Conservation (phyloP, 2,329 filamentous ascomycete genomes). For the Neopestalotiopsis clavispora region DNA sequence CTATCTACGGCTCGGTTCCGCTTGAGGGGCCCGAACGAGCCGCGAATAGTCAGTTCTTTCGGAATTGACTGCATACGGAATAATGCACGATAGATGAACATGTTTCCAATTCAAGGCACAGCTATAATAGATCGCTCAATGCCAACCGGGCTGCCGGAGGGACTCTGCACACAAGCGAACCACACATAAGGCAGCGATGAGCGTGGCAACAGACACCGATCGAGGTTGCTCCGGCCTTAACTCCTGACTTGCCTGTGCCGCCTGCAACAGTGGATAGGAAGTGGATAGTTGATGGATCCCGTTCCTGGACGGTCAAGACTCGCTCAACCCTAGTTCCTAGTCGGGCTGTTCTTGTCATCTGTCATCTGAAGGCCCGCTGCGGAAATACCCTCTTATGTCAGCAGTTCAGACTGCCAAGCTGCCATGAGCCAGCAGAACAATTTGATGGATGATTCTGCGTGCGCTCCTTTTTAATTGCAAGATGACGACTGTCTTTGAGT, state of each 20-base stretch:
- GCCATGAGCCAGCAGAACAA: background rate
- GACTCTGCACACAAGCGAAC: background rate
- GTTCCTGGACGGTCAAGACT: background rate
- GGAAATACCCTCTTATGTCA: background rate
- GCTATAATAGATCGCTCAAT: background rate
- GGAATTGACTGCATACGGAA: background rate
- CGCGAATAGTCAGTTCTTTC: background rate
- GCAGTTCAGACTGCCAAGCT: background rate
- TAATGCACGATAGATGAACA: background rate
- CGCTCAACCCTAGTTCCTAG: background rate
- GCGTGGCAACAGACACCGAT: background rate
- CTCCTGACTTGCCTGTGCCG: background rate
- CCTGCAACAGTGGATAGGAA: background rate
- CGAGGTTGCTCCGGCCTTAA: background rate
- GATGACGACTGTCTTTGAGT: too few relatives aligned
- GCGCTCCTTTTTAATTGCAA: too few relatives aligned
- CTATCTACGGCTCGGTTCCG: background rate
- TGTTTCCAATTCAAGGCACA: background rate
- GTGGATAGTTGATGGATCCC: background rate
- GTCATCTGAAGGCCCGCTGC: background rate
- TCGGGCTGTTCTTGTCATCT: background rate
- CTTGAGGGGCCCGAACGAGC: background rate
- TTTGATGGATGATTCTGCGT: too few relatives aligned
- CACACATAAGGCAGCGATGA: background rate
- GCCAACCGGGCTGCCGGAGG: background rate